Base-by-base conservation (phyloP, 805 yeast species). In the Saccharomycopsis babjevae region DNA sequence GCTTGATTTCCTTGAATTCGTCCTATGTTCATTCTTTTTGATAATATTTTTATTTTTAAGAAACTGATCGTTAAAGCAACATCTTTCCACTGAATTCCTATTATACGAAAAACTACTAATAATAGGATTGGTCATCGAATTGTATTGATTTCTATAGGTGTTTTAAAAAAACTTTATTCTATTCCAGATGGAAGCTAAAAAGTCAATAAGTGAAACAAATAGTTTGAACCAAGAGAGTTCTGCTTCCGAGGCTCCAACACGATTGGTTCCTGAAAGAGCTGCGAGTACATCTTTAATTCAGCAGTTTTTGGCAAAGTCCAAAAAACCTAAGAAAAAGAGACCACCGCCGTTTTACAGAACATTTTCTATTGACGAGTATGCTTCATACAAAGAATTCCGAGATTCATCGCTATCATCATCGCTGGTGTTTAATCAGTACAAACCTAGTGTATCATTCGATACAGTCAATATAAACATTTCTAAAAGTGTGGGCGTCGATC, bases 371-470 rank as follows among this genome's bases (percentile, higher is more conserved):
- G 28, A 59, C 13, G 38, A 25, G 50, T 34, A 20, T 22, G 7
- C 46, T 6, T 13, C 56, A 2, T 20, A 52, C 55, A 16, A 15
- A 10, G 25, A n/a, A 18, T 43, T 54, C 54, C 18, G 36, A 15
- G 22, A n/a, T 16, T 16, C 50, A 38, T 25, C 25, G 32, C 7
- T 43, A 46, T 28, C 39, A 38, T 18, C 25, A 15, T 32, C 25
- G 11, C 32, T n/a, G 30, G 34, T 16, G 39, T 46, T 30, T 32
- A 20, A 16, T 7, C 58, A 56, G 5, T 58, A 59, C 56, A 34
- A 62, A 28, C 30, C 62, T 36, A 69, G 82, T 56, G 83, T 82
- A 1, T 77, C 83, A 1, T 82, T 81, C 66, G 85, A 82, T 68
- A 80, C 85, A 18, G 78, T 82, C 20, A 76, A 81, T 71, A 76